phyloP scores from a whole-genome alignment of 768 basidiomycete species.

The Panaeolus papilionaceus region DNA sequence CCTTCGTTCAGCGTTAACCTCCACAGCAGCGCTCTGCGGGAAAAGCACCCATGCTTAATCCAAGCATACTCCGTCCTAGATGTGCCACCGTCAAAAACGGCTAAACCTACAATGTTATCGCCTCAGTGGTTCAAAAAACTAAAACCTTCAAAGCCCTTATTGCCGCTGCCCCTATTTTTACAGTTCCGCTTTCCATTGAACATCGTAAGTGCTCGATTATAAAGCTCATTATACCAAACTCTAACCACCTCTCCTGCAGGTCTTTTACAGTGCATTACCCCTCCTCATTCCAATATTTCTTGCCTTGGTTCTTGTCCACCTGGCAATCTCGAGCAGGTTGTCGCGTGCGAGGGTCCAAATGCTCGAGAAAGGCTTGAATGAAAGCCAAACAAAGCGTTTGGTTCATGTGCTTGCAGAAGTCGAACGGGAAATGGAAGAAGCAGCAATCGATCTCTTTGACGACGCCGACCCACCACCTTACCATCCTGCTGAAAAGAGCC shows the following conservation, averaged over 20 bases:
- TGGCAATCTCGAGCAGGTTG: slow-evolving; percentile 59
- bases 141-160: slow-evolving; percentile 44
- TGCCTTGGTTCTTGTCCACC: slow-evolving; percentile 57
- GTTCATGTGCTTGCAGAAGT: slow-evolving; percentile 60
- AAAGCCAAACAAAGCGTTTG: slow-evolving; percentile 49
- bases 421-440: slow-evolving; percentile 66
- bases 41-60: slow-evolving; percentile 63
- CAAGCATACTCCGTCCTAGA: slow-evolving; percentile 55
- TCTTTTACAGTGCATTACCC: slow-evolving; percentile 67
- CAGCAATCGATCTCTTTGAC: slow-evolving; percentile 65
- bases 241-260: neutral
- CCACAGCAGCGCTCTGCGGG: slow-evolving; percentile 54
- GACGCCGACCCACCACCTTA: slow-evolving; percentile 36
- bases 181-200: slow-evolving; percentile 74
- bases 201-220: slow-evolving; percentile 39
- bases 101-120: slow-evolving; percentile 47
- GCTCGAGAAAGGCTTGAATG: slow-evolving; percentile 61
- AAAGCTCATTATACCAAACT: neutral
- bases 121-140: slow-evolving; percentile 51
- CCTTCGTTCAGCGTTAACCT: slow-evolving; percentile 5
- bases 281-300: slow-evolving; percentile 67
- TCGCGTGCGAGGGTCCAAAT: slow-evolving; percentile 71
- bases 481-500: slow-evolving; percentile 25
- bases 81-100: slow-evolving; percentile 44
- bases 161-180: slow-evolving; percentile 68